Conservation (phyloP, 371 early-diverging fungal species). For the Mortierella sp. region DNA sequence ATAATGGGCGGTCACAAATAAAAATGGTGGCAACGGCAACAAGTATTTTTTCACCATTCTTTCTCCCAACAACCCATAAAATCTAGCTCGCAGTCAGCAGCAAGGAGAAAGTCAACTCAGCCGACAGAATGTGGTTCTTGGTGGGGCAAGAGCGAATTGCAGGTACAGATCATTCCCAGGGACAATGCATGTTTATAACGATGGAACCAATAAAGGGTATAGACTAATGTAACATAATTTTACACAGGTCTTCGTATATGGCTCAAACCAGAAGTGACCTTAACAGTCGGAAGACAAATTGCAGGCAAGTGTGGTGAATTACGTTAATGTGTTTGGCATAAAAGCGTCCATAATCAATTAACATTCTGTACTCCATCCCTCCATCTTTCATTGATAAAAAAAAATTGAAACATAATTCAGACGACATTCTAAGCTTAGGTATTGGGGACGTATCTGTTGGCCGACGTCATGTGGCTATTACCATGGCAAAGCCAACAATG, state of each 20-base stretch:
- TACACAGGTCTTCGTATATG: constrained; percentile 35
- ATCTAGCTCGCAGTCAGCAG: not conserved
- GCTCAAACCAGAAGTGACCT: constrained; percentile 45
- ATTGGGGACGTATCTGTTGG: constrained; percentile 35
- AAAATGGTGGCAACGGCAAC: constrained; percentile 6
- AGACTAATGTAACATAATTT: not conserved
- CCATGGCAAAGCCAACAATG: constrained; percentile 31
- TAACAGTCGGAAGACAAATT: constrained; percentile 38
- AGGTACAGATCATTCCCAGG: constrained; percentile 19
- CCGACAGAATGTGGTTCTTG: constrained; percentile 47
- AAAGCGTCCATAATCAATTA: not conserved
- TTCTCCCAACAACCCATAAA: not conserved
- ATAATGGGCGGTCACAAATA: not conserved
- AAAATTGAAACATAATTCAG: not conserved
- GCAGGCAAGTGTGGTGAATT: constrained; percentile 15
- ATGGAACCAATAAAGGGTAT: not conserved
- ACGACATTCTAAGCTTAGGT: constrained; percentile 26
- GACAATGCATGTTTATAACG: not conserved
- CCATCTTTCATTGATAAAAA: not conserved
- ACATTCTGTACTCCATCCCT: not conserved
- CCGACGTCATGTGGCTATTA: constrained; percentile 34
- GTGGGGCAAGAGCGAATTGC: constrained; percentile 35
- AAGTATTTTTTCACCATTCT: not conserved
- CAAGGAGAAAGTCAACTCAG: not conserved
- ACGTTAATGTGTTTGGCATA: not conserved